phyloP scores from a whole-genome alignment of 768 basidiomycete genomes.

The Boletus pseudo-olivaceus region DNA sequence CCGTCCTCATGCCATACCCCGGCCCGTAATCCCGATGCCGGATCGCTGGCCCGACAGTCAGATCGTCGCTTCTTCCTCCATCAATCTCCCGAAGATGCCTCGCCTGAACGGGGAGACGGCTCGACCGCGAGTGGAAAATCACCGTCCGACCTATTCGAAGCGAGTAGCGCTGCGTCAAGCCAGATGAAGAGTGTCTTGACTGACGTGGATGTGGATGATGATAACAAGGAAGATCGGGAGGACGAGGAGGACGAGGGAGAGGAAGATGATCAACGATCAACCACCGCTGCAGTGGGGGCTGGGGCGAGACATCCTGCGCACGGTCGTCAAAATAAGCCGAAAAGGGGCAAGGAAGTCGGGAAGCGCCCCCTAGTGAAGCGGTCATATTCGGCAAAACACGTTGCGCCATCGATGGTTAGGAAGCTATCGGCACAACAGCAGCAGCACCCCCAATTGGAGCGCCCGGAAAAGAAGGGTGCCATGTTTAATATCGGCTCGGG shows the following conservation, averaged over 20 bases:
- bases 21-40: constrained; percentile 15
- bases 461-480: constrained; percentile 25
- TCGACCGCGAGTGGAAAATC: constrained; percentile 34
- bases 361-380: constrained; percentile 27
- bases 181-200: constrained; percentile 21
- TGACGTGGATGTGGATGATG: constrained; percentile 16
- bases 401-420: constrained; percentile 27
- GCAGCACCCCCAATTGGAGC: constrained; percentile 17
- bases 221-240: constrained; percentile 14
- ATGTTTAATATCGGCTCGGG: constrained; percentile 60
- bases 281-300: constrained; percentile 7
- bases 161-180: constrained; percentile 37
- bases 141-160: constrained; percentile 31
- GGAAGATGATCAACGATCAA: constrained; percentile 24
- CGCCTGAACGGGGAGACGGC: constrained; percentile 33
- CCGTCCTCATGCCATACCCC: constrained; percentile 1
- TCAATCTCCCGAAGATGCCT: constrained; percentile 39
- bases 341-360: constrained; percentile 34
- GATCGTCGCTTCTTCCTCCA: constrained; percentile 46
- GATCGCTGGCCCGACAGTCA: constrained; percentile 33
- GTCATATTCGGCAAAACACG: constrained; percentile 29
- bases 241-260: constrained; percentile 10
- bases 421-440: constrained; percentile 26
- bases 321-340: constrained; percentile 23
- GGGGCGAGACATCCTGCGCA: constrained; percentile 8